Base-by-base conservation (phyloP, 306 rosid species). In the Medicago lupulina region DNA sequence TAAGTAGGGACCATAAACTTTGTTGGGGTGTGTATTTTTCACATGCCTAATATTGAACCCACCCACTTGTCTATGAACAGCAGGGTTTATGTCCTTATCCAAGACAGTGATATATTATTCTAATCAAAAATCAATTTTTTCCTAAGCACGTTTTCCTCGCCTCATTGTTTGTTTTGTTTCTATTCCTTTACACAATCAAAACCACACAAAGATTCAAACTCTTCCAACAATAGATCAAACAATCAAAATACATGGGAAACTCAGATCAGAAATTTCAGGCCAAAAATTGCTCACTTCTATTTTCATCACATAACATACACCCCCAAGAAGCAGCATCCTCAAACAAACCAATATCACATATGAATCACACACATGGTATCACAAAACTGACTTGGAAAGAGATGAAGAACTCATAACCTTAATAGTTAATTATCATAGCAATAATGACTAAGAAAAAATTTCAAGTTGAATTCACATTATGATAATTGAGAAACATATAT, bases 111-210 rank as follows among this genome's bases (percentile, higher is more conserved):
- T 13, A 40, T 13, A 25, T 7, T 28, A 21, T 1, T 21, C 6
- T 21, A 6, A 38, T 72, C 60, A 53, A 66, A 34, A 34, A 70
- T 51, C 43, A 40, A 60, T 21, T 55, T 61, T 43, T 28, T 59
- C 5, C 71, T 58, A 19, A 60, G 51, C 80, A 71, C 70, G 80
- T 75, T 76, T 71, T 31, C 79, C 51, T 31, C 49, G 67, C 72
- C 38, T 28, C 14, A 5, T 38, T 74, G 60, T 3, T 46, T 4
- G 7, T 34, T 11, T 66, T 34, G 61, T 71, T 36, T 38, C 19
- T 9, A 36, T 70, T 53, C 44, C 70, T 68, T 58, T 43, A 67
- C 75, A 74, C 68, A 75, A 47, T 28, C 19, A 54, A 47, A 15
- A 19, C 31, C 31, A 28, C 61, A 47, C 18, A 39, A 39, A 19